Percentiles rank a stretch among this genome's conserved stretches.
These are phyloP conservation scores for Botrytis tulipae DNA, from an alignment of 2,329 filamentous ascomycete genomes.

Conservation along the genomic window DNA sequence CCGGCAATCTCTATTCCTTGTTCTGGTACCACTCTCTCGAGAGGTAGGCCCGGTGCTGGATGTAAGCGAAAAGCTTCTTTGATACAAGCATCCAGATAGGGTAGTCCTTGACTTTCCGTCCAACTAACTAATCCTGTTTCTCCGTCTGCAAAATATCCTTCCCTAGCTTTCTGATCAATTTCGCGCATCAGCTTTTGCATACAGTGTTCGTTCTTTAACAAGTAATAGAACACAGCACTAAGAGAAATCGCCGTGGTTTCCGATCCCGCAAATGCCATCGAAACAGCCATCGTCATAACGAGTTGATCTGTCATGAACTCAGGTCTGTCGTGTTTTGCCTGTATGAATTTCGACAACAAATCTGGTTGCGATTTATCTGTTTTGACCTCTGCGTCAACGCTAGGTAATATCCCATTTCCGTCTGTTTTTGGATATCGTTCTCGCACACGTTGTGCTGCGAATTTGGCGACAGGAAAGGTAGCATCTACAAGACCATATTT, in stretches of 20 bases:
- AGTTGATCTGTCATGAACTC: conserved; percentile 70
- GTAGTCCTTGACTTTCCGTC: conserved; percentile 65
- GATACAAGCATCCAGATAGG: conserved; percentile 74
- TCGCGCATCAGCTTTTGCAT: conserved; percentile 59
- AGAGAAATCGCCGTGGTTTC: conserved; percentile 79
- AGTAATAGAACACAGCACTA: conserved; percentile 69
- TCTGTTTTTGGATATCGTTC: conserved; percentile 51
- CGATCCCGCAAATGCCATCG: conserved; percentile 70
- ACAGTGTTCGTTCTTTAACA: conserved; percentile 60
- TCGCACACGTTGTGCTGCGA: conserved; percentile 65
- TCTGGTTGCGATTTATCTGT: conserved; percentile 48
- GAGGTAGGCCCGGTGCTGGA: conserved; percentile 68
- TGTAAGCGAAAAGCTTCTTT: conserved; percentile 77
- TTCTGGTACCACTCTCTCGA: conserved; percentile 70
- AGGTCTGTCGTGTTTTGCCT: conserved; percentile 63
- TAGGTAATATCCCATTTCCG: conserved; percentile 24
- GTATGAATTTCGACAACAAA: conserved; percentile 69
- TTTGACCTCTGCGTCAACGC: conserved; percentile 24
- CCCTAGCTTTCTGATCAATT: conserved; percentile 56
- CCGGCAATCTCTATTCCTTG: conserved; percentile 63
- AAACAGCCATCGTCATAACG: conserved; percentile 69
- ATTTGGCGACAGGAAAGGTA: conserved; percentile 70
- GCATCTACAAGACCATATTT: conserved; percentile 65
- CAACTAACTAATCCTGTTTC: conserved; percentile 65
- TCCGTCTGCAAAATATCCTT: conserved; percentile 51